Evolutionary conservation across 169 alveolate genomes (phyloP), one percentile per base, ranked within the genome.

Genomic region (Cryptosporidium canis): DNA sequence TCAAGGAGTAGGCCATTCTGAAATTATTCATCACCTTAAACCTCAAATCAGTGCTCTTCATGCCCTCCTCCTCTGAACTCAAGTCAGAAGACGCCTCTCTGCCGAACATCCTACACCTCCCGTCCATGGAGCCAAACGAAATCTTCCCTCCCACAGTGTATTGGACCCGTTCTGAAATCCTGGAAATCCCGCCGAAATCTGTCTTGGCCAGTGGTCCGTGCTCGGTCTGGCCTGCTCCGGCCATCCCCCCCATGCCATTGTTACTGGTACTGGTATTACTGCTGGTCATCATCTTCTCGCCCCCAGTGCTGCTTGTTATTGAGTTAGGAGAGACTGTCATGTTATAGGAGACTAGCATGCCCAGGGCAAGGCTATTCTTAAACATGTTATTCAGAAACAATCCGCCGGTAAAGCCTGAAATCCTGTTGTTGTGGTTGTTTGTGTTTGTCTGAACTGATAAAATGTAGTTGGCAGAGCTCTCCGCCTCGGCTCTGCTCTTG

Each of bases 361-460:
- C 87, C 2, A 77, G n/a, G 12, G 70, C 43, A 35, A 55, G 24
- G 12, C 29, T 33, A 39, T 77, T 77, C 27, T 27, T 7, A 37
- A 55, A 8, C 21, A 77, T 33, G 39, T 77, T 77, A 11, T 61
- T 39, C 16, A 77, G 29, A 37, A 29, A 18, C 18, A 77, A 39
- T 12, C 87, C 87, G 18, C 77, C 87, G 5, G 72, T 77, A 39
- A 77, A 58, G 39, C 87, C 87, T 39, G 87, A 77, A 58, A 77
- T 35, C 9, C 24, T 77, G 8, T 51, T 51, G 16, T 61, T 72
- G 0, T 43, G 47, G 37, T 56, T 55, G 14, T 61, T 58, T 24
- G 87, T 24, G n/a, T 39, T 77, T n/a, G 87, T 77, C 35, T 77
- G 87, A 0, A 77, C 6, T 39, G 87, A 77, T 29, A 61, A 21